Conservation (phyloP, 169 alveolate species). For the Eimeria acervulina region DNA sequence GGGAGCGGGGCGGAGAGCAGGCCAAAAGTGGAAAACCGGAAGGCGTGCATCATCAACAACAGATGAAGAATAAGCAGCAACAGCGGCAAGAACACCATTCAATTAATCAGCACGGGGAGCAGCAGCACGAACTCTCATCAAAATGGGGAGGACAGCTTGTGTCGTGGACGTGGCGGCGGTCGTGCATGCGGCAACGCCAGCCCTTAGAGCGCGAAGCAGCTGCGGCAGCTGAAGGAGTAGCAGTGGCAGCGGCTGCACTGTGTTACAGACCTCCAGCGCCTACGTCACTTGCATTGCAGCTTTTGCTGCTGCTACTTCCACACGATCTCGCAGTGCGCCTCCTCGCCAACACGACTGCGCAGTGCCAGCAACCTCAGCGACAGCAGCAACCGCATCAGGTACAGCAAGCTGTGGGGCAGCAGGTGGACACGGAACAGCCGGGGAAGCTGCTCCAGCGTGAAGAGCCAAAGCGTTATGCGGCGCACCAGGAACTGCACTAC, state of each 20-base stretch:
- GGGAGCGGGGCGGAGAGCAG: neutral
- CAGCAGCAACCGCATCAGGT: constrained; percentile 1
- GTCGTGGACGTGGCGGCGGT: constrained; percentile 65
- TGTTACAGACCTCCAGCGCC: constrained; percentile 63
- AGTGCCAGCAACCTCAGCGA: constrained; percentile 35
- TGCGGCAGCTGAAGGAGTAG: constrained; percentile 37
- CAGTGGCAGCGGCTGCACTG: constrained; percentile 43
- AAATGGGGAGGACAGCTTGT: constrained; percentile 39
- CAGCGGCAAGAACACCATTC: neutral
- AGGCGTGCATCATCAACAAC: neutral
- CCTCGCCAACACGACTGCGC: neutral
- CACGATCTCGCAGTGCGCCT: constrained; percentile 56
- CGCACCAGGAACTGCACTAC: neutral
- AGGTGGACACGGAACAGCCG: neutral
- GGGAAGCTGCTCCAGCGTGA: neutral
- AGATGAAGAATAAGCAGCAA: neutral
- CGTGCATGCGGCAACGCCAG: constrained; percentile 67
- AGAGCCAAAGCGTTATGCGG: neutral
- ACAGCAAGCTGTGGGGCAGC: neutral
- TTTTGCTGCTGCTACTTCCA: constrained; percentile 53
- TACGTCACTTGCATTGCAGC: constrained; percentile 56
- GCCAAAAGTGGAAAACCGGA: neutral
- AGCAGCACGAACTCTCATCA: constrained; percentile 1
- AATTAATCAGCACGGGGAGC: neutral
- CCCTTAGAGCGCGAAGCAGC: constrained; percentile 13